Base-by-base conservation (phyloP, 2,329 filamentous ascomycete species). In the Trichoderma oligosporum region DNA sequence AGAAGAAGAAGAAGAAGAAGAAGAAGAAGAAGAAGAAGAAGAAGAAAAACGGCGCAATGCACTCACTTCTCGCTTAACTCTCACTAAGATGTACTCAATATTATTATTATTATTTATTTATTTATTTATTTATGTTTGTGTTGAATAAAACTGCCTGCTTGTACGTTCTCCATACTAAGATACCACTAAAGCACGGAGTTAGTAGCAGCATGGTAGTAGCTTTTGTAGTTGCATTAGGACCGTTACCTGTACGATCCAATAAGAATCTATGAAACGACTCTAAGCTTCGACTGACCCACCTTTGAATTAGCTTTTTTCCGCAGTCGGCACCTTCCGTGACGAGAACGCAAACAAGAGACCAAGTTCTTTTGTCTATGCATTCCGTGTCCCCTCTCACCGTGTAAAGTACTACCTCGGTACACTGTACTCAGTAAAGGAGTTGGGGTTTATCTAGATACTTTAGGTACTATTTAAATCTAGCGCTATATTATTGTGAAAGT, bases 241-340 rank as follows among this genome's bases (percentile, higher is more conserved):
- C 11, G 7, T 16, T 12, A 11, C 16, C 41, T 4, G 22, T 14
- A 27, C 41, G 22, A 22, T 25, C 51, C 51, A 55, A 55, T 55
- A n/a, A 36, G 31, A n/a, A 6, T 22, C 41, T 29, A 38, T 14
- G 33, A 29, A 55, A 27, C 7, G 51, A 12, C 42, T 55, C 29
- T 36, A 27, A 45, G 39, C 22, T 55, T 55, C 41, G 31, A 16
- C 20, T 2, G 51, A 27, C 29, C 31, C 51, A 39, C 42, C 51
- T 16, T 24, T 18, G 51, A 45, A 27, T 55, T 55, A 46, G 51
- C 51, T 46, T 55, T 55, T 55, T 55, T 38, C 51, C 51, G 51
- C 51, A 55, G 51, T 55, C 51, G 51, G 51, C 51, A 55, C 31
- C 41, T 55, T 55, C 51, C 51, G 51, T 55, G 51, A 27, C 45